Percentiles rank a stretch among this genome's conserved stretches.
These are phyloP conservation scores for Hydnomerulius pinastri DNA, from an alignment of 768 basidiomycete species.

Conservation along the genomic window DNA sequence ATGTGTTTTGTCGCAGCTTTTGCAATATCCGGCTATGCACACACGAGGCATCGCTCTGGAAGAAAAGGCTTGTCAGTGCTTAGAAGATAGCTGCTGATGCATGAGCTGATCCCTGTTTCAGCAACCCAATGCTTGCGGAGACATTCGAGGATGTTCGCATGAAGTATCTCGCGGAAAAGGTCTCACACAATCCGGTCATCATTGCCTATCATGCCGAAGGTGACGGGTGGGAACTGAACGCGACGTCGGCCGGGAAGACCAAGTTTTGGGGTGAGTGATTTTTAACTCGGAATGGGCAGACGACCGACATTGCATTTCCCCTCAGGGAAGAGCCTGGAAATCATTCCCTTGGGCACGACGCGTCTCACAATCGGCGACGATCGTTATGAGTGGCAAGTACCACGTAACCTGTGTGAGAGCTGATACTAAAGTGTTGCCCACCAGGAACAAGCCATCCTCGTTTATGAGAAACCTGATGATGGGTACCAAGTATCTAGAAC, in stretches of 20 bases:
- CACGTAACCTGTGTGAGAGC: neutral
- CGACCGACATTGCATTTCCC: constrained; percentile 18
- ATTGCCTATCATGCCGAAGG: constrained; percentile 88
- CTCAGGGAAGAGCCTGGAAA: constrained; percentile 85
- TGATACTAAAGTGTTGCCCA: neutral
- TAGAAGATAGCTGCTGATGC: constrained; percentile 2
- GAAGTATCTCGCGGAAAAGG: constrained; percentile 87
- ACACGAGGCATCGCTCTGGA: constrained; percentile 76
- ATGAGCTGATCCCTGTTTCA: constrained; percentile 31
- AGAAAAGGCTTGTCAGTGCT: constrained; percentile 82
- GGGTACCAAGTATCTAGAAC: constrained; percentile 89
- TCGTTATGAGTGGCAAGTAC: constrained; percentile 66
- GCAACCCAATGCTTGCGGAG: constrained; percentile 87
- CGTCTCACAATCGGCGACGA: constrained; percentile 68
- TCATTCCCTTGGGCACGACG: constrained; percentile 76
- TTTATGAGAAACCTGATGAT: constrained; percentile 90
- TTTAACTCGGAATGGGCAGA: constrained; percentile 11
- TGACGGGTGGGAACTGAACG: constrained; percentile 70
- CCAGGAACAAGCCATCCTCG: constrained; percentile 83
- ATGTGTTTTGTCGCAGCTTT: constrained; percentile 82
- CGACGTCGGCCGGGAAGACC: constrained; percentile 79
- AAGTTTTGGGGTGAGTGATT: constrained; percentile 82
- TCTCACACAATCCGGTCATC: constrained; percentile 80
- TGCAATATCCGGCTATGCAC: constrained; percentile 81
- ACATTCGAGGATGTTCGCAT: constrained; percentile 83